phyloP scores from a whole-genome alignment of 768 basidiomycete species.

The Boletus tylopilopsis region DNA sequence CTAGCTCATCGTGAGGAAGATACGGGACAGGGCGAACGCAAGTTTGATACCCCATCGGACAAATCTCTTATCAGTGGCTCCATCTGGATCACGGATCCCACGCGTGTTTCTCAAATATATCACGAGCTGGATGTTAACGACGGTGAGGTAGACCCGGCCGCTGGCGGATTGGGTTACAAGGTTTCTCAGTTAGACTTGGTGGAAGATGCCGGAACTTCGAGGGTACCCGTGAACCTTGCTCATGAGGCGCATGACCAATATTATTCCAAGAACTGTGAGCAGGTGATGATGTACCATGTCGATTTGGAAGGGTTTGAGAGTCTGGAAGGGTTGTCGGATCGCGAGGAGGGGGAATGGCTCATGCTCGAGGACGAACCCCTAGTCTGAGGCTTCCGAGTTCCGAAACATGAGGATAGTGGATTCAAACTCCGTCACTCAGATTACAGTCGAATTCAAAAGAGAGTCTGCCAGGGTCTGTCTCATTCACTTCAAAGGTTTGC shows the following conservation, averaged over 20 bases:
- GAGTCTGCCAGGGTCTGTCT: slow-evolving; percentile 2
- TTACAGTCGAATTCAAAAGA: slow-evolving; percentile 16
- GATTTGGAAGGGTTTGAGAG: slow-evolving; percentile 11
- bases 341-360: slow-evolving; percentile 11
- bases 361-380: slow-evolving; percentile 14
- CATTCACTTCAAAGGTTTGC: slow-evolving; percentile 13
- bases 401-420: slow-evolving; percentile 28
- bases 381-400: slow-evolving; percentile 19
- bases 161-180: slow-evolving; percentile 5
- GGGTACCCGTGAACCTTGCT: slow-evolving; percentile 1
- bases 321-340: slow-evolving; percentile 3
- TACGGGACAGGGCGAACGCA: not conserved
- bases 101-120: slow-evolving; percentile 16
- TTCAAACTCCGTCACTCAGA: slow-evolving; percentile 30
- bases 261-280: slow-evolving; percentile 7
- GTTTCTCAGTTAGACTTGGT: slow-evolving; percentile 12
- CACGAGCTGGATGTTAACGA: slow-evolving; percentile 12
- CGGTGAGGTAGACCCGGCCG: slow-evolving; percentile 9
- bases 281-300: slow-evolving; percentile 13
- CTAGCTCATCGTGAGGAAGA: slow-evolving; percentile 1
- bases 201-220: slow-evolving; percentile 18
- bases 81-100: slow-evolving; percentile 15
- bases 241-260: slow-evolving; percentile 10
- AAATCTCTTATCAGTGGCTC: slow-evolving; percentile 25
- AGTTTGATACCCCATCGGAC: slow-evolving; percentile 14